Evolutionary conservation across 768 basidiomycete genomes (phyloP).

Genomic region (Tylopilus balloui): DNA sequence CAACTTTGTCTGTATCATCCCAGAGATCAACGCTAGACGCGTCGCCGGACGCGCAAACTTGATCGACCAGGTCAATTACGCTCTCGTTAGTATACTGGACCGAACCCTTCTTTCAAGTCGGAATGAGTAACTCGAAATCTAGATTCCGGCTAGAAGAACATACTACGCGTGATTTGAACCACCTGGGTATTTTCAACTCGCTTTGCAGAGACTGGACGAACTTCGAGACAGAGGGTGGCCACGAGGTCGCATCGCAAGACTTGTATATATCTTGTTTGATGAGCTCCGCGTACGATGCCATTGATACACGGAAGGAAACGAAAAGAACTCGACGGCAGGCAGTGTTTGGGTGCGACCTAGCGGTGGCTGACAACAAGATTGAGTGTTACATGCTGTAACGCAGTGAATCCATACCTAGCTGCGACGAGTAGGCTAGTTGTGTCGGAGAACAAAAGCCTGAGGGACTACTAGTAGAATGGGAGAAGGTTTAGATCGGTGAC

Average conservation of each 20-base stretch:
- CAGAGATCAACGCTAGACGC: not conserved
- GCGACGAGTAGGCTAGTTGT: too few species aligned
- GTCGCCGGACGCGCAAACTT: not conserved
- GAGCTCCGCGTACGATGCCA: not conserved
- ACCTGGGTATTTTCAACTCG: slow-evolving; percentile 1
- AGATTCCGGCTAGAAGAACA: not conserved
- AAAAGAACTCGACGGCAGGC: not conserved
- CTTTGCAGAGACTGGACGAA: not conserved
- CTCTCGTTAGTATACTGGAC: not conserved
- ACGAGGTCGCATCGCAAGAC: not conserved
- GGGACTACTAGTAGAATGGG: too few species aligned
- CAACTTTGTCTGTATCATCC: not conserved
- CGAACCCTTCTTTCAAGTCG: not conserved
- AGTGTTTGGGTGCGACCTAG: too few species aligned
- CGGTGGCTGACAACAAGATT: too few species aligned
- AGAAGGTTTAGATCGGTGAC: too few species aligned
- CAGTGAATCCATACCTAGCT: too few species aligned
- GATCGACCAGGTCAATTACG: too few species aligned
- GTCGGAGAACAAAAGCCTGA: too few species aligned
- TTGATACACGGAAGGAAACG: not conserved
- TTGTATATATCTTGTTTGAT: not conserved
- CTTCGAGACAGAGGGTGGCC: not conserved
- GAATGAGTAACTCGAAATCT: not conserved
- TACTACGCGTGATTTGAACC: not conserved
- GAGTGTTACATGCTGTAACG: too few species aligned